Evolutionary conservation across 768 basidiomycete species (phyloP), one percentile per base, ranked within the genome.

Genomic region (Suillus plorans): DNA sequence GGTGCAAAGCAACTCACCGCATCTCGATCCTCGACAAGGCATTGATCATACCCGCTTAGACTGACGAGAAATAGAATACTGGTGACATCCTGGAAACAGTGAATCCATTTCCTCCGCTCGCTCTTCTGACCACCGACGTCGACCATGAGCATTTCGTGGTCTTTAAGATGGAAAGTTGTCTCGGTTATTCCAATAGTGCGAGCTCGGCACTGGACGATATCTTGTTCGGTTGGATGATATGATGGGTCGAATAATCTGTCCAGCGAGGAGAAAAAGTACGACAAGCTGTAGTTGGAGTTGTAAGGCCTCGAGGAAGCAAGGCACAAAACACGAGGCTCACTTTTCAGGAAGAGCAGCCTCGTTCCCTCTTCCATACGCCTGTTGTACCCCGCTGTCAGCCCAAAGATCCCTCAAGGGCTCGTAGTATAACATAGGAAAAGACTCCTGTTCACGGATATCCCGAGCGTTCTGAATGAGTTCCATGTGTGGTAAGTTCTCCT

Each of bases 81-180:
- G 4, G 94, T 96, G 61, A 97, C 95, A 72, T 96, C 92, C 79
- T 95, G 93, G 80, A 95, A 96, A 74, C 92, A 94, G 71, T 95
- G 94, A 70, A 95, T 95, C 94, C 94, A 95, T 76, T 95, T 96
- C 76, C 93, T 82, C 66, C 95, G 80, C 74, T 95, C 95, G 75
- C 89, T 93, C 82, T 96, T 94, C 80, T 97, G 95, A 7, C 95
- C 95, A 36, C 91, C 91, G 42, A 92, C 95, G 72, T 97, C 95
- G 63, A 97, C 91, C 90, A 98, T 93, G 62, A 94, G 82, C 88
- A 95, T 89, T 69, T 92, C 89, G 64, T 93, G 89, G 50, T 89
- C 90, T 68, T 84, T 82, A 63, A 95, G 82, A 52, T 82, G 80
- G 78, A 97, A 97, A 20, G 87, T 85, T 1, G 94, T 97, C 77